phyloP scores from a whole-genome alignment of 164 flowering plant genomes.

The Hamamelis virginiana region DNA sequence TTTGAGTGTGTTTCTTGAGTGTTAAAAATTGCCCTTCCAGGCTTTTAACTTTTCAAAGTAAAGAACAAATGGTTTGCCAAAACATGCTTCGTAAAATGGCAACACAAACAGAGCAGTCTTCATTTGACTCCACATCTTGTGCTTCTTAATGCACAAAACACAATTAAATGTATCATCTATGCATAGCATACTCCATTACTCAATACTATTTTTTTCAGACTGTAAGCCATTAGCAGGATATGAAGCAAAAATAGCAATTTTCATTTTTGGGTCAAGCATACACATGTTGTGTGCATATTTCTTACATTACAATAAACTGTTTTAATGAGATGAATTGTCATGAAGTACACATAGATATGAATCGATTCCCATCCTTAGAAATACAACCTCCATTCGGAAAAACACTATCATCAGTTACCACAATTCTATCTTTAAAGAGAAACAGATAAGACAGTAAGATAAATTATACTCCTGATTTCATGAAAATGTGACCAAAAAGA shows the following conservation, averaged over 20 bases:
- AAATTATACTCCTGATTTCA: background rate
- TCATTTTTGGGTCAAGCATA: constrained; percentile 1
- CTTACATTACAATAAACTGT: background rate
- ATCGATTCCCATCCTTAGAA: constrained; percentile 4
- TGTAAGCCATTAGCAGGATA: background rate
- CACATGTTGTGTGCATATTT: constrained; percentile 6
- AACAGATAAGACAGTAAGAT: background rate
- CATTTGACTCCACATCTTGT: too few species aligned
- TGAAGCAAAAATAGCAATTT: background rate
- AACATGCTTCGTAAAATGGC: too few species aligned
- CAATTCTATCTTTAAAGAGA: constrained; percentile 1
- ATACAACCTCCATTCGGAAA: background rate
- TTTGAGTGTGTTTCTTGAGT: too few species aligned
- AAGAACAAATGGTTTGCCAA: too few species aligned
- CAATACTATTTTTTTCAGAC: background rate
- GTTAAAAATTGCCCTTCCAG: too few species aligned
- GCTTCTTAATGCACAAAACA: too few species aligned
- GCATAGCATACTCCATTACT: too few species aligned
- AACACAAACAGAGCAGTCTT: too few species aligned
- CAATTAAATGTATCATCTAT: too few species aligned
- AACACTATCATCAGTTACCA: background rate
- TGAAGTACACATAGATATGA: background rate
- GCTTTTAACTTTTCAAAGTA: too few species aligned
- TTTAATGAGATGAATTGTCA: background rate
- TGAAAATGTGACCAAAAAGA: constrained; percentile 7